These are phyloP conservation scores for rapeseed (Brassica napus) DNA, from an alignment of 345 rosid species.

Conservation along the genomic window Da-Ae NC_063440.1:22201501-22202000, in stretches of 20 bases:
- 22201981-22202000: conserved; percentile 71
- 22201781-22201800: conserved; percentile 26
- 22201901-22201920: not conserved
- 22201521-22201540: not conserved
- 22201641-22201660: conserved; percentile 22
- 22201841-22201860: conserved; percentile 89
- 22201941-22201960: not conserved
- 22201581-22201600: not conserved
- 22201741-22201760: conserved; percentile 50
- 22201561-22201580: not conserved
- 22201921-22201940: too few species aligned
- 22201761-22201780: conserved; percentile 41
- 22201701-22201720: conserved; percentile 12
- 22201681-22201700: conserved; percentile 28
- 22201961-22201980: conserved; percentile 54
- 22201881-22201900: conserved; percentile 77
- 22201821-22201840: conserved; percentile 71
- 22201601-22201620: not conserved
- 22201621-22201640: conserved; percentile 6
- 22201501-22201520: not conserved
- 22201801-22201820: conserved; percentile 51
- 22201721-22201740: not conserved
- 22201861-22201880: conserved; percentile 87
- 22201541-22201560: not conserved
- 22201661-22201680: conserved; percentile 10